Evolutionary conservation across 2,329 filamentous ascomycete genomes (phyloP), one percentile per base, ranked within the genome.

Genomic region (Epichloe typhina): DNA sequence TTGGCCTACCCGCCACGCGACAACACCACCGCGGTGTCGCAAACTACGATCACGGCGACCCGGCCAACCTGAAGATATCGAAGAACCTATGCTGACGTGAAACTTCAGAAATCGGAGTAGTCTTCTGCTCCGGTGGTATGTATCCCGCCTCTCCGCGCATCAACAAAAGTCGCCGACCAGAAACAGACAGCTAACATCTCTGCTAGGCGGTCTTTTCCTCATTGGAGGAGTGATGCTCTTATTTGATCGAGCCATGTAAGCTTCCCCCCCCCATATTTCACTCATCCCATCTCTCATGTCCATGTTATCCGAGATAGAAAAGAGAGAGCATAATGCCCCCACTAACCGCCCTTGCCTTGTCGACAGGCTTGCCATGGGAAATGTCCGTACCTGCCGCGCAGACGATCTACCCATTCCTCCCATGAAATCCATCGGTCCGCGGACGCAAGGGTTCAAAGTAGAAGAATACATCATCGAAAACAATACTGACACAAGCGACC

Each of bases 61-160:
- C 6, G 35, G 45, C 39, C 19, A 21, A 17, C 21, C 3, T 5
- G 38, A 23, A 2, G 15, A 46, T 45, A 15, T 11, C 33, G 17
- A 37, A 38, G 33, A 39, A 46, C 2, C 15, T 33, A n/a, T 45
- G 44, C 48, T 53, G 37, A 51, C 49, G 36, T 37, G 52, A n/a
- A 46, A 60, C 63, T 43, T n/a, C 33, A 97, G 93, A 98, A 71
- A 86, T 97, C 63, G 93, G 93, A 60, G 90, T 96, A 56, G 88
- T 90, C 66, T 98, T 98, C 75, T 97, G 93, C 78, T 93, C 88
- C 64, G 91, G 89, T 64, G 91, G 90, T 95, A 84, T 60, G 86
- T 84, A 68, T 31, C 31, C 9, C 31, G 9, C 31, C 31, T 31
- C 9, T 31, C 31, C 31, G 31, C 31, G 31, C 31, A 31, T 31